Base-by-base conservation (phyloP, 345 rosid species). In the Cardiospermum halicacabum region DNA sequence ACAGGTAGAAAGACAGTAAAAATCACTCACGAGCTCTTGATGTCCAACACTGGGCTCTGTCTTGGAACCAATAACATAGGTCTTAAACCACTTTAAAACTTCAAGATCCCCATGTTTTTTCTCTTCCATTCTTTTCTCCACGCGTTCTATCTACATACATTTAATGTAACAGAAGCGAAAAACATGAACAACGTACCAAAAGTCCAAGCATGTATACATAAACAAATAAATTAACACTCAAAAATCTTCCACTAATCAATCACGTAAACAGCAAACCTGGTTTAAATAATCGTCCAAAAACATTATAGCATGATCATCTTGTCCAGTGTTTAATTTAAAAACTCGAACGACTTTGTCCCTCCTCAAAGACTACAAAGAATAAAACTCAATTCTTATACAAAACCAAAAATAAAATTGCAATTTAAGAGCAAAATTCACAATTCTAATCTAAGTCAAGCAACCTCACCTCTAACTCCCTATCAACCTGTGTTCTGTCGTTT, bases 291-390 rank as follows among this genome's bases (percentile, higher is more conserved):
- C 96, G 70, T 89, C 95, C 63, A 82, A 62, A 72, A 91, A 89
- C 86, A 94, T 81, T 26, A 91, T 75, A 2, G 85, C 97, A 60
- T 91, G 96, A 75, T 94, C 97, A 75, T 94, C 91, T 73, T 94
- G 91, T 66, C 96, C 97, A 16, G 88, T 85, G 76, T 82, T 89
- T 42, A 94, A 75, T 60, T 91, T 91, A 77, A 91, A 94, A 70
- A 94, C 58, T 32, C 96, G 91, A 75, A 94, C 69, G 58, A 78
- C 75, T 68, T 86, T 87, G 34, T 80, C 86, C 79, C 97, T 87
- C 69, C 83, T 87, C 69, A 85, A 77, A 27, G 86, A 72, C 96
- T 89, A 77, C 76, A 75, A 72, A 26, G 69, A 32, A 58, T 7
- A 11, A 40, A 65, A 62, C 56, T 2, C 26, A 28, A 69, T 58